A percentile compares a stretch with the other conserved stretches of the same genome.
These are phyloP conservation scores for Xylariaceae sp. DNA, from an alignment of 2,329 filamentous ascomycete species.

Conservation along the genomic window DNA sequence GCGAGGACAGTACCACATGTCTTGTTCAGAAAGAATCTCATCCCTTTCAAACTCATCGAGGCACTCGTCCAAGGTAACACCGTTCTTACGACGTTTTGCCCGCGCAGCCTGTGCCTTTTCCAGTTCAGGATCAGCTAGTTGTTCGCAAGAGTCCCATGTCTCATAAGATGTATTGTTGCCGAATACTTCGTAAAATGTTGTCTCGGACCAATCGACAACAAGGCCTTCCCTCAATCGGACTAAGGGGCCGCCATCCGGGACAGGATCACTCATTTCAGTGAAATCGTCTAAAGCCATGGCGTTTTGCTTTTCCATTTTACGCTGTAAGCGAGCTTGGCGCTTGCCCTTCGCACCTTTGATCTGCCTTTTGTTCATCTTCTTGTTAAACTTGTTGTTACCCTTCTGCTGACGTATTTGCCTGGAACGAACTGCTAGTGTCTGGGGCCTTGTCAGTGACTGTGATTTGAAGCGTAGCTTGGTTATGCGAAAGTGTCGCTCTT, in stretches of 20 bases:
- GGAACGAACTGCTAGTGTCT: slow-evolving; percentile 19
- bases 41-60: slow-evolving; percentile 92
- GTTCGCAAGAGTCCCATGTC: slow-evolving; percentile 52
- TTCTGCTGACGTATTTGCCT: slow-evolving; percentile 16
- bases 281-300: slow-evolving; percentile 20
- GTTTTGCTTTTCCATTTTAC: slow-evolving; percentile 26
- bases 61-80: slow-evolving; percentile 84
- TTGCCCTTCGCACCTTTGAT: slow-evolving; percentile 46
- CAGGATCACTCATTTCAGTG: slow-evolving; percentile 33
- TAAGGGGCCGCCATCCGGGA: slow-evolving; percentile 55
- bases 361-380: slow-evolving; percentile 45
- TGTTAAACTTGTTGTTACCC: slow-evolving; percentile 31
- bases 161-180: slow-evolving; percentile 50
- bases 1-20: slow-evolving; percentile 95
- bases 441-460: slow-evolving; percentile 16
- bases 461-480: slow-evolving; percentile 1
- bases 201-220: slow-evolving; percentile 77
- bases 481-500: not conserved
- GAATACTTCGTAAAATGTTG: slow-evolving; percentile 70
- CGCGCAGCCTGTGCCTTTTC: slow-evolving; percentile 60
- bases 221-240: slow-evolving; percentile 80
- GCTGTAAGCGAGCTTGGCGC: slow-evolving; percentile 26
- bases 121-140: slow-evolving; percentile 60
- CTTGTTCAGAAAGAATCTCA: slow-evolving; percentile 88
- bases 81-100: slow-evolving; percentile 62